Conservation (phyloP, 495 filamentous ascomycete genomes). For the Aspergillus olivimuriae region DNA sequence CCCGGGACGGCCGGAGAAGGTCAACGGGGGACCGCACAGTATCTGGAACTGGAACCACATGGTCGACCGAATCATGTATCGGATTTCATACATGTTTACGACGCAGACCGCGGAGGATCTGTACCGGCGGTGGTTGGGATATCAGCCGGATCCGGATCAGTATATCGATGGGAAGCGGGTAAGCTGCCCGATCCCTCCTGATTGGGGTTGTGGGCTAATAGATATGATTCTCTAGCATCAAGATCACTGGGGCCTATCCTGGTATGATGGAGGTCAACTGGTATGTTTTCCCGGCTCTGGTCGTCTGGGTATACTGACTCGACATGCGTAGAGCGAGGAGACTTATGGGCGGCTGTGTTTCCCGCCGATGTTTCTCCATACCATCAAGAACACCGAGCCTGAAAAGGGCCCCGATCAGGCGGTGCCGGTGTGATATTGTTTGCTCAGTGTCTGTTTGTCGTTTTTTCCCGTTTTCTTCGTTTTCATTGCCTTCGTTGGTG, state of each 20-base stretch:
- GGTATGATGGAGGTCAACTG: conserved; percentile 5
- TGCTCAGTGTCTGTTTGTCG: no score
- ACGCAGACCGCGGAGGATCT: conserved; percentile 10
- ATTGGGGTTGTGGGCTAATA: not conserved
- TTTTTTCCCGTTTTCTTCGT: no score
- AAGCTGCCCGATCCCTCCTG: not conserved
- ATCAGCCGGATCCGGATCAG: not conserved
- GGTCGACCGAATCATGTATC: conserved; percentile 8
- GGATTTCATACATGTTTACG: conserved; percentile 8
- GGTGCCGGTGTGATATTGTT: conserved; percentile 3
- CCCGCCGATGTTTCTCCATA: conserved; percentile 5
- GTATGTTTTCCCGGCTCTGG: conserved; percentile 1
- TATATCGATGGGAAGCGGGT: not conserved
- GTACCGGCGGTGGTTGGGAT: conserved; percentile 10
- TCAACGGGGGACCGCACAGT: conserved; percentile 12
- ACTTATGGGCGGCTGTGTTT: conserved; percentile 6
- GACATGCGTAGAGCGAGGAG: conserved; percentile 2
- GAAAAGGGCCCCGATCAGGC: conserved; percentile 3
- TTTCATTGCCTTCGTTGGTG: no score
- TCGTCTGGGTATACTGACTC: not conserved
- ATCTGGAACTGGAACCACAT: conserved; percentile 15
- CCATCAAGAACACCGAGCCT: conserved; percentile 3
- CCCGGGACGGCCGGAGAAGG: conserved; percentile 23
- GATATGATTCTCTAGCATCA: conserved; percentile 1
- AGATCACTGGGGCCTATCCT: not conserved